Evolutionary conservation across 192 early-diverging fungal genomes (phyloP).

Genomic region (Backusella westeae): DNA sequence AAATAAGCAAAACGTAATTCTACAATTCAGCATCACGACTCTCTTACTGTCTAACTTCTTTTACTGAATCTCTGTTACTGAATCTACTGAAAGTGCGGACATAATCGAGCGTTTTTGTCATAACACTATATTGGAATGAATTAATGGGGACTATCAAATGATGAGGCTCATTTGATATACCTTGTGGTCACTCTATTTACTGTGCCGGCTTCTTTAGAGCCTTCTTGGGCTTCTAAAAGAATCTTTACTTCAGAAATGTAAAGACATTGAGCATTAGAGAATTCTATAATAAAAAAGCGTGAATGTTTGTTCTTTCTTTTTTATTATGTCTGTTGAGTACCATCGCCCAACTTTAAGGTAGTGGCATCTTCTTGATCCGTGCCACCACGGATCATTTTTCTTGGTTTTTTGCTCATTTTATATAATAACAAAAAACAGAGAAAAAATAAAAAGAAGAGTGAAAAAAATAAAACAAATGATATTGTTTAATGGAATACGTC

Average conservation of each 20-base stretch:
- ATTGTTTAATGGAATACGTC: background rate
- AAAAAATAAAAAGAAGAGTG: background rate
- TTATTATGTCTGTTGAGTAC: slow-evolving; percentile 24
- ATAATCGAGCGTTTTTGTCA: slow-evolving; percentile 84
- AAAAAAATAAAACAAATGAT: background rate
- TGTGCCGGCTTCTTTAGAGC: slow-evolving; percentile 46
- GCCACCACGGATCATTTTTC: slow-evolving; percentile 48
- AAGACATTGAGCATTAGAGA: slow-evolving; percentile 68
- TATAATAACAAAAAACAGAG: background rate
- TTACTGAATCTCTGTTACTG: slow-evolving; percentile 82
- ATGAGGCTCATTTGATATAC: slow-evolving; percentile 9
- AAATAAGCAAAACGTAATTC: background rate
- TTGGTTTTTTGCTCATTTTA: slow-evolving; percentile 7
- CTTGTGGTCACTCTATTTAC: slow-evolving; percentile 49
- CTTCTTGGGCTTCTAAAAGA: slow-evolving; percentile 64
- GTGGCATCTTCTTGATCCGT: slow-evolving; percentile 64
- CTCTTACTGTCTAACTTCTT: slow-evolving; percentile 75
- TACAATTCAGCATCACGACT: background rate
- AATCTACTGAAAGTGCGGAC: slow-evolving; percentile 82
- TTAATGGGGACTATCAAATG: background rate
- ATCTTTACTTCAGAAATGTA: slow-evolving; percentile 73
- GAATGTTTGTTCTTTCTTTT: slow-evolving; percentile 4
- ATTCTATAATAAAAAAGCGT: slow-evolving; percentile 42
- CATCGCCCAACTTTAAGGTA: slow-evolving; percentile 57
- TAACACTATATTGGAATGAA: slow-evolving; percentile 47